These are phyloP conservation scores for Phytophthora pisi DNA, from an alignment of 352 stramenopile species.

Conservation along the genomic window DNA sequence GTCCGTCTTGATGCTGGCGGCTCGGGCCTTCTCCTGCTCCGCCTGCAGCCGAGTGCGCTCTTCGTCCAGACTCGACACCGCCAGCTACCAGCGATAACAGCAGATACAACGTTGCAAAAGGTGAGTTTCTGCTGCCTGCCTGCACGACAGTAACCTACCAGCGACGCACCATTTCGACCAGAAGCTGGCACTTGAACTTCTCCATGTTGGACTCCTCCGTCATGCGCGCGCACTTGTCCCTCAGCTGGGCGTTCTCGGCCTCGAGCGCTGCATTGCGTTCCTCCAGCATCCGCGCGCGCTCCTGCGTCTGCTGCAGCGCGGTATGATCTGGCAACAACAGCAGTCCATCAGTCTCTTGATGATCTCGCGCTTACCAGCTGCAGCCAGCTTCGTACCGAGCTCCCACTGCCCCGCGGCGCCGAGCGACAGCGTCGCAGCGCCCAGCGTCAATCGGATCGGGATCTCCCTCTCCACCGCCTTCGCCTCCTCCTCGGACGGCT, in stretches of 20 bases:
- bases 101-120: background rate
- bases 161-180: slow-evolving; percentile 80
- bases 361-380: slow-evolving; percentile 1
- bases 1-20: slow-evolving; percentile 64
- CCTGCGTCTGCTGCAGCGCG: slow-evolving; percentile 48
- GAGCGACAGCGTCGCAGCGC: slow-evolving; percentile 54
- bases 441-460: slow-evolving; percentile 65
- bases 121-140: background rate
- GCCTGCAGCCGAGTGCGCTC: slow-evolving; percentile 66
- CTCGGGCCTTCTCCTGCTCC: slow-evolving; percentile 65
- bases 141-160: background rate
- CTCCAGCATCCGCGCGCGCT: slow-evolving; percentile 41
- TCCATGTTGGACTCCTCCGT: slow-evolving; percentile 87
- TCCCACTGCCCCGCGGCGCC: slow-evolving; percentile 59
- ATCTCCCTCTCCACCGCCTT: slow-evolving; percentile 54
- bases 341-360: slow-evolving; percentile 5
- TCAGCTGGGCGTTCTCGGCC: slow-evolving; percentile 64
- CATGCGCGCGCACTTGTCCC: slow-evolving; percentile 62
- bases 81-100: slow-evolving; percentile 47
- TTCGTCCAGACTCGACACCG: slow-evolving; percentile 82
- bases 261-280: slow-evolving; percentile 57
- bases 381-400: slow-evolving; percentile 45
- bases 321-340: slow-evolving; percentile 54
- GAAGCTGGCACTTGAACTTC: slow-evolving; percentile 88
- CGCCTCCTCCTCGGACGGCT: slow-evolving; percentile 14